These are phyloP conservation scores for Diaporthe citriasiana DNA, from an alignment of 2,329 filamentous ascomycete species.

Conservation along the genomic window DNA sequence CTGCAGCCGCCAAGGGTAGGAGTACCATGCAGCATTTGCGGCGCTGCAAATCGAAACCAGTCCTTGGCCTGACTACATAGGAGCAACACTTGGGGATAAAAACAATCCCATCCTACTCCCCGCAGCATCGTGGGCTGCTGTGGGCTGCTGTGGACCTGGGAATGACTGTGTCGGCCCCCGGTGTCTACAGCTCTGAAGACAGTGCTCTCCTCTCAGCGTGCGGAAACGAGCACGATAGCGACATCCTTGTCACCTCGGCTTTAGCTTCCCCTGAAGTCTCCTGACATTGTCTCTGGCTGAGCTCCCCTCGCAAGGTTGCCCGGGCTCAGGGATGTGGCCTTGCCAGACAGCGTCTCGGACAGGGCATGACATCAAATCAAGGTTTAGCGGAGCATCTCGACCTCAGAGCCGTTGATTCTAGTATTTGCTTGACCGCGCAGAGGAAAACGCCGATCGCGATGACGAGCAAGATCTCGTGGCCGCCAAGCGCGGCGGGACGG, in stretches of 20 bases:
- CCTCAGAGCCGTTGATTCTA: constrained; percentile 2
- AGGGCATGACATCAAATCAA: constrained; percentile 38
- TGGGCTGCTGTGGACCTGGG: background rate
- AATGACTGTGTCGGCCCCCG: background rate
- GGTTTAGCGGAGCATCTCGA: constrained; percentile 35
- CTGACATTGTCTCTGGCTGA: background rate
- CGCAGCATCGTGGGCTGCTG: constrained; percentile 6
- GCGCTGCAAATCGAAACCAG: constrained; percentile 24
- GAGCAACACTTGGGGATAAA: background rate
- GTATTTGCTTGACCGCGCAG: background rate
- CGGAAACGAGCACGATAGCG: constrained; percentile 28
- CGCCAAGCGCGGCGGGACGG: constrained; percentile 20
- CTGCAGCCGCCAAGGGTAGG: constrained; percentile 22
- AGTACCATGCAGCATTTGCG: constrained; percentile 23
- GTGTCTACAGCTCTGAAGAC: background rate
- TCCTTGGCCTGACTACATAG: constrained; percentile 25
- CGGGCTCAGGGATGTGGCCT: constrained; percentile 20
- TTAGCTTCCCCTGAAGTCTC: constrained; percentile 4
- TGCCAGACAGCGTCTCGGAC: constrained; percentile 22
- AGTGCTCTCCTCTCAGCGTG: background rate
- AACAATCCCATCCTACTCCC: background rate
- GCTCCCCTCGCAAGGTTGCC: constrained; percentile 12
- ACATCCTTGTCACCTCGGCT: background rate
- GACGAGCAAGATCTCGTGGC: constrained; percentile 28
- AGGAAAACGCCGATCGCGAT: constrained; percentile 19